phyloP scores from a whole-genome alignment of 192 early-diverging fungal genomes.

The Funneliformis mosseae region DNA sequence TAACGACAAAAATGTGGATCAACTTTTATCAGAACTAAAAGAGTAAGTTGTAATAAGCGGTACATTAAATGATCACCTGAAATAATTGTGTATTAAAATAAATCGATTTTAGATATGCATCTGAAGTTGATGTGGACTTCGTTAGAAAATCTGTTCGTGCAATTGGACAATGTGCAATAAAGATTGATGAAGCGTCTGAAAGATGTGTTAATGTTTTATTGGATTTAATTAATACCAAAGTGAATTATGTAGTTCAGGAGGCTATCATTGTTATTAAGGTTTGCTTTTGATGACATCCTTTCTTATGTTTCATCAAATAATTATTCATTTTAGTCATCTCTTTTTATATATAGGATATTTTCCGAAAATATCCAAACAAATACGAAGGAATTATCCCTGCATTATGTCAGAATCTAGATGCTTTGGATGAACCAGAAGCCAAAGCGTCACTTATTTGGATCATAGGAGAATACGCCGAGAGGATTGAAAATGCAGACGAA shows the following conservation, averaged over 20 bases:
- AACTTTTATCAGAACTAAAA: conserved; percentile 89
- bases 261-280: conserved; percentile 89
- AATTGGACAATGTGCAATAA: conserved; percentile 92
- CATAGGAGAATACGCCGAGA: conserved; percentile 93
- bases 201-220: conserved; percentile 83
- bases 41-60: conserved; percentile 63
- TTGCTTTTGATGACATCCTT: not conserved
- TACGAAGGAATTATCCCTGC: conserved; percentile 86
- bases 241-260: conserved; percentile 92
- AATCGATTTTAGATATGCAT: conserved; percentile 71
- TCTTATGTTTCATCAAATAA: not conserved
- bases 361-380: conserved; percentile 88
- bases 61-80: not conserved
- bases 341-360: conserved; percentile 67
- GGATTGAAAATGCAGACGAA: conserved; percentile 80
- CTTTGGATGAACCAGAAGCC: conserved; percentile 88
- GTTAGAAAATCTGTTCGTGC: conserved; percentile 86
- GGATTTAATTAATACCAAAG: conserved; percentile 85
- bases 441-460: conserved; percentile 94
- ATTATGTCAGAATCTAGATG: conserved; percentile 89
- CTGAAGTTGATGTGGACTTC: conserved; percentile 97
- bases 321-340: not conserved
- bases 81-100: not conserved
- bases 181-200: conserved; percentile 85
- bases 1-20: conserved; percentile 85